A percentile compares a stretch with the other conserved stretches of the same genome.
phyloP scores from a whole-genome alignment of 805 yeast species.

The Saccharomycopsis vini region DNA sequence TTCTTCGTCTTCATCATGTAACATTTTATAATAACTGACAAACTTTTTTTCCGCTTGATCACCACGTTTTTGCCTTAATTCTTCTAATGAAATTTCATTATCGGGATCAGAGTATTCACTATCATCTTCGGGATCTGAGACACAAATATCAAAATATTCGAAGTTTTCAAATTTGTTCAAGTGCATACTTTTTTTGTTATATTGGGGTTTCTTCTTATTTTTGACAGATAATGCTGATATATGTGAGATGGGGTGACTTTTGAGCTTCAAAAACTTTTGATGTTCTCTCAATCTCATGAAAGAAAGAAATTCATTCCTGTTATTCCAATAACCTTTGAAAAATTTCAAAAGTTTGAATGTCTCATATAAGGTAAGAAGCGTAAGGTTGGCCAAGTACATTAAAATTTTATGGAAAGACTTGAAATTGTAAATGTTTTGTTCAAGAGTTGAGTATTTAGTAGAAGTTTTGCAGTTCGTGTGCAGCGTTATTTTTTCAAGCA shows the following conservation, averaged over 20 bases:
- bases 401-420: slow-evolving; percentile 1
- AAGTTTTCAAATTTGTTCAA: slow-evolving; percentile 16
- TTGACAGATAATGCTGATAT: too few relatives aligned
- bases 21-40: slow-evolving; percentile 1
- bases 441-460: background rate
- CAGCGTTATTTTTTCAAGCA: background rate
- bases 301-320: slow-evolving; percentile 14
- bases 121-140: slow-evolving; percentile 16
- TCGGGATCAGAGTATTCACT: slow-evolving; percentile 17
- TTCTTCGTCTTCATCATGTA: slow-evolving; percentile 4
- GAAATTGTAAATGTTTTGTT: slow-evolving; percentile 6
- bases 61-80: slow-evolving; percentile 6
- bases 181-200: background rate
- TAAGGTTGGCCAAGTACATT: slow-evolving; percentile 9
- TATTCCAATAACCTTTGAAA: slow-evolving; percentile 17
- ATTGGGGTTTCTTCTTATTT: background rate
- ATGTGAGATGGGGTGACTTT: background rate
- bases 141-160: slow-evolving; percentile 12
- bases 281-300: slow-evolving; percentile 11
- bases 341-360: slow-evolving; percentile 15
- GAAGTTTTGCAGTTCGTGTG: background rate
- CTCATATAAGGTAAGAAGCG: slow-evolving; percentile 14
- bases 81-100: slow-evolving; percentile 6
- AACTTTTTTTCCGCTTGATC: slow-evolving; percentile 1
- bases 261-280: slow-evolving; percentile 2